Evolutionary conservation across 495 filamentous ascomycete genomes (phyloP), one percentile per base, ranked within the genome.

Genomic region (Aspergillus biplanus): DNA sequence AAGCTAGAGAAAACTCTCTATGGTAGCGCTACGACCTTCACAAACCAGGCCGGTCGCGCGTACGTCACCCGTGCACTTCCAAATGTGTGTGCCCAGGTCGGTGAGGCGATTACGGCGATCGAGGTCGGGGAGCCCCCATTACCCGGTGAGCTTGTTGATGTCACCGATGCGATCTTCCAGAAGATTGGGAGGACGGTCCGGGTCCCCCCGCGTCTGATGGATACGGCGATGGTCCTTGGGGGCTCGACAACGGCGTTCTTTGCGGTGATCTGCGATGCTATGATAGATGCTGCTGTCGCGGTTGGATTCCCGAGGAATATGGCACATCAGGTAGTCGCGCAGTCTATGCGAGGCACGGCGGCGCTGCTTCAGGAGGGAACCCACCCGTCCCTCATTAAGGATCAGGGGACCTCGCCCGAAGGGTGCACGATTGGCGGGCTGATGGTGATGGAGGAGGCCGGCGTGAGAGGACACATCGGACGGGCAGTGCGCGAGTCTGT

Each of bases 361-460:
- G 65, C 62, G 13, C 71, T 81, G 71, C 56, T 81, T 33, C 68
- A 75, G 62, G 71, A 68, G 46, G 79, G 79, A 34, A 52, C 47
- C 11, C 74, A 78, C 56, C 78, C 78, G 9, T 71, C 73, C 13
- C 12, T 75, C 27, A 58, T 82, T 15, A 69, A 68, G 37, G 78
- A 81, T 46, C 74, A 78, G 62, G 78, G 75, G 0, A 75, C 78
- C 0, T 74, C 76, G 4, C 75, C 77, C 0, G 78, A 74, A 44
- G 78, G 79, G 7, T 81, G 77, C 55, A 82, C 79, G 12, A 80
- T 81, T 66, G 78, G 73, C 0, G 79, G 79, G 1, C 62, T 79
- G 52, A 77, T 80, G 71, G 73, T 79, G 15, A 62, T 82, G 62
- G 78, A 81, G 64, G 77, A 80, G 61, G 73, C 63, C 3, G 76